Conservation (phyloP, 2,329 filamentous ascomycete genomes). For the Xylaria sp. region DNA sequence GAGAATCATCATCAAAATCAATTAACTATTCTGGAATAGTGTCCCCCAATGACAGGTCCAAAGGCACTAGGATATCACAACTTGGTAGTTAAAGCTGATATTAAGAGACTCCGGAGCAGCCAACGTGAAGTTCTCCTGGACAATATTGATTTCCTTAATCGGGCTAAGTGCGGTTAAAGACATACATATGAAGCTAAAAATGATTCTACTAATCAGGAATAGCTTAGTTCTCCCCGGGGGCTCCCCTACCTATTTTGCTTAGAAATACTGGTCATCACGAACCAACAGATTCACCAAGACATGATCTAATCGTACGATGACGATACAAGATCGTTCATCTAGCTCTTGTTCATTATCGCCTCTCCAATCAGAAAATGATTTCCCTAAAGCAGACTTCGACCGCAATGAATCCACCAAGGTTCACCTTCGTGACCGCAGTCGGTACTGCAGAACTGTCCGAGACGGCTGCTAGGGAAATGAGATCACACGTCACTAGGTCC, state of each 20-base stretch:
- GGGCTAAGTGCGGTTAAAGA: neutral
- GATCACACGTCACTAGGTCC: conserved; percentile 39
- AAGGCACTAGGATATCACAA: neutral
- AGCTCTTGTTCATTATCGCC: neutral
- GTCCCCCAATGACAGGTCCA: neutral
- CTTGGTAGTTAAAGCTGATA: neutral
- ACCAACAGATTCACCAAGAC: neutral
- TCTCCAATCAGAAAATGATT: conserved; percentile 26
- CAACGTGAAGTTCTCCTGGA: neutral
- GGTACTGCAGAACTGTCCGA: conserved; percentile 35
- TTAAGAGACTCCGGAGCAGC: neutral
- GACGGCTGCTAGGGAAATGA: conserved; percentile 35
- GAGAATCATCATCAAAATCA: neutral
- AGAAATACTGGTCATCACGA: conserved; percentile 2
- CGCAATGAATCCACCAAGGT: conserved; percentile 31
- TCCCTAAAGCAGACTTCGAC: conserved; percentile 33
- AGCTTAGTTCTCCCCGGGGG: neutral
- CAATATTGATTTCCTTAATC: conserved; percentile 19
- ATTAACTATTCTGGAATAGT: conserved; percentile 12
- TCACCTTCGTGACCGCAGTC: conserved; percentile 40
- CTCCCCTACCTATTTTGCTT: conserved; percentile 6
- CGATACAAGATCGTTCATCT: neutral
- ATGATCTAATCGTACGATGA: neutral
- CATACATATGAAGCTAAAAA: neutral
- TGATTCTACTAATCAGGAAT: conserved; percentile 28